Evolutionary conservation across 257 asterid genomes (phyloP), one percentile per base, ranked within the genome.

Genomic region (Verbena officinalis): DNA sequence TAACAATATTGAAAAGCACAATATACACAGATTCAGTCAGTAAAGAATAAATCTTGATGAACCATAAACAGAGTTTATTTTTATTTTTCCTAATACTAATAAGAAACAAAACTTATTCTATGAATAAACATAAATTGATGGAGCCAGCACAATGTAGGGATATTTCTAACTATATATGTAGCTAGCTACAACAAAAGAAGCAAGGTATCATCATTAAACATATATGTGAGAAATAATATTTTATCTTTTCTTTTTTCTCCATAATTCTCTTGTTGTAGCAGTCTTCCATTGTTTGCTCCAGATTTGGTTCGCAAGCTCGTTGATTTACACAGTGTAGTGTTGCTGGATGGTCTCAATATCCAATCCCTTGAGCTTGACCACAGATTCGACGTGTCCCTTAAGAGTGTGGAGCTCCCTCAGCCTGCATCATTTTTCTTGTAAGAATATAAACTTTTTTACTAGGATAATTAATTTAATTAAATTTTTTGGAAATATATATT

Each of bases 381-480:
- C 80, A 0, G 82, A 73, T 49, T 80, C 80, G n/a, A 68, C 84
- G 34, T 81, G 84, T 34, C 84, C 80, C 71, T 78, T 73, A 27
- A 78, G 65, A 20, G 84, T 81, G 65, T 67, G 83, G 44, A 75
- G 73, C 55, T 81, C 77, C 76, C 76, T 68, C 61, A 67, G 67
- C 61, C 74, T 73, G 63, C 56, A 55, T 9, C 31, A 31, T 16
- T 44, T 40, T 23, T 64, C 66, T 59, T 45, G 70, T 10, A 30
- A 73, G 48, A 30, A 13, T 17, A 4, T 9, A 31, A 13, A 68
- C 33, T 17, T 50, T 16, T 1, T 15, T 0, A 21, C 10, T 31
- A 17, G 19, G 40, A 14, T 6, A 27, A 27, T 27, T 27, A 27
- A 27, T 27, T 27, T 27, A 5, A n/a, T n/a, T n/a, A 5, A 27